Percentiles rank a stretch among this genome's conserved stretches.
Evolutionary conservation across 257 asterid species (phyloP).

Genomic region (Fraxinus anomala): DNA sequence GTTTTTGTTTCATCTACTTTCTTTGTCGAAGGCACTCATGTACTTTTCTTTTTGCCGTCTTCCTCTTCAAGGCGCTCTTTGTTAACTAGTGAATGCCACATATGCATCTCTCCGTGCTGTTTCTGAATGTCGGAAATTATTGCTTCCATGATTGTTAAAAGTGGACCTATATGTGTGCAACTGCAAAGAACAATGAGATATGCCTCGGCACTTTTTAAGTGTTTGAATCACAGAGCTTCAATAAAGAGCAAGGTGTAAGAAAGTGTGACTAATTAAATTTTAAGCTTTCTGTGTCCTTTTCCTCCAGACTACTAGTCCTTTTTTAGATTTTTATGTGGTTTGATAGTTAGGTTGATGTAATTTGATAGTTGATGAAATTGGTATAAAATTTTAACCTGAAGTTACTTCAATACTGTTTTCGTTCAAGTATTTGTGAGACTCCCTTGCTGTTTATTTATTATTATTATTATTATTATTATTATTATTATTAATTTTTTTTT

Average conservation of each 20-base stretch:
- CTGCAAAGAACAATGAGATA: neutral
- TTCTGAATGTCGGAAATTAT: neutral
- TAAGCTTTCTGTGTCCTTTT: neutral
- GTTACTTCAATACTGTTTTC: neutral
- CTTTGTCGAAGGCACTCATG: neutral
- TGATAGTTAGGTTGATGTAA: neutral
- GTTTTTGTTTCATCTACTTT: neutral
- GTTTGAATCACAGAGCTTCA: neutral
- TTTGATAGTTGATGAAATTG: neutral
- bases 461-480: too few species aligned
- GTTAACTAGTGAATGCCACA: neutral
- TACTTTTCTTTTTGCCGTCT: too few species aligned
- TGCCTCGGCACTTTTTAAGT: neutral
- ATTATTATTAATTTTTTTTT: too few species aligned
- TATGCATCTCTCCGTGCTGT: neutral
- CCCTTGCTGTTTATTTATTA: neutral
- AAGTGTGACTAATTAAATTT: neutral
- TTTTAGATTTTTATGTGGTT: neutral
- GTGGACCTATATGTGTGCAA: neutral
- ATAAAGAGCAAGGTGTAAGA: neutral
- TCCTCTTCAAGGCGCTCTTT: neutral
- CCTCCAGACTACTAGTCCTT: neutral
- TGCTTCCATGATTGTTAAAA: neutral
- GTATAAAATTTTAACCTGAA: neutral
- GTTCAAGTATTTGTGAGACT: conserved; percentile 4